Evolutionary conservation across 306 rosid genomes (phyloP).

Genomic region (Ochetophila trinervis): DNA sequence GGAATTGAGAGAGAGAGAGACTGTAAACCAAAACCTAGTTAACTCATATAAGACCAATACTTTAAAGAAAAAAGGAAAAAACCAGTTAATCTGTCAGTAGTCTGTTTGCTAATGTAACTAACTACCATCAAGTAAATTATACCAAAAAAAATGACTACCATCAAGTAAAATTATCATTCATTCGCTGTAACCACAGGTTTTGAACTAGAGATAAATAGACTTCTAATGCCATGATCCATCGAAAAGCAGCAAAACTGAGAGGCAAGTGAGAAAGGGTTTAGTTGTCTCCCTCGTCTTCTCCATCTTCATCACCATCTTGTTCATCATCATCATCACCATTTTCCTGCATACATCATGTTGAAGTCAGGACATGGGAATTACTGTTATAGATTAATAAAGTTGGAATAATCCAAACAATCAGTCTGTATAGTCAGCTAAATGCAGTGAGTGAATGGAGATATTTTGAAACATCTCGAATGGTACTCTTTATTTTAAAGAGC

Average conservation of each 20-base stretch:
- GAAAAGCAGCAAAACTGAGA: constrained; percentile 4
- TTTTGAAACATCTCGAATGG: no score
- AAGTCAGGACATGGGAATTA: background rate
- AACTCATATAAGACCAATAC: no score
- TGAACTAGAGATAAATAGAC: background rate
- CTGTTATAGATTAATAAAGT: background rate
- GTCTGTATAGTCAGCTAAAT: background rate
- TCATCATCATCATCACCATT: constrained; percentile 13
- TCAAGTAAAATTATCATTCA: background rate
- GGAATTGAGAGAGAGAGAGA: no score
- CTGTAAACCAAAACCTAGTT: no score
- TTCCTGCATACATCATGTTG: constrained; percentile 28
- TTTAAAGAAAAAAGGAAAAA: no score
- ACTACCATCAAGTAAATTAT: background rate
- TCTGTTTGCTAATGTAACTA: background rate
- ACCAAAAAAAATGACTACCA: no score
- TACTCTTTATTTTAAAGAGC: no score
- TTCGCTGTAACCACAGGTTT: background rate
- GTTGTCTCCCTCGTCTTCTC: constrained; percentile 15
- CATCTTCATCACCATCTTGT: constrained; percentile 16
- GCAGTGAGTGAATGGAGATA: background rate
- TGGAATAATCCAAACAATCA: background rate
- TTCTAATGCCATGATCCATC: constrained; percentile 1
- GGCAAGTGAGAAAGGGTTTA: constrained; percentile 10
- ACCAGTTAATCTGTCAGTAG: no score